Percentiles rank a stretch among this genome's conserved stretches.
phyloP scores from a whole-genome alignment of 192 early-diverging fungal genomes.

The Obelidium mucronatum region DNA sequence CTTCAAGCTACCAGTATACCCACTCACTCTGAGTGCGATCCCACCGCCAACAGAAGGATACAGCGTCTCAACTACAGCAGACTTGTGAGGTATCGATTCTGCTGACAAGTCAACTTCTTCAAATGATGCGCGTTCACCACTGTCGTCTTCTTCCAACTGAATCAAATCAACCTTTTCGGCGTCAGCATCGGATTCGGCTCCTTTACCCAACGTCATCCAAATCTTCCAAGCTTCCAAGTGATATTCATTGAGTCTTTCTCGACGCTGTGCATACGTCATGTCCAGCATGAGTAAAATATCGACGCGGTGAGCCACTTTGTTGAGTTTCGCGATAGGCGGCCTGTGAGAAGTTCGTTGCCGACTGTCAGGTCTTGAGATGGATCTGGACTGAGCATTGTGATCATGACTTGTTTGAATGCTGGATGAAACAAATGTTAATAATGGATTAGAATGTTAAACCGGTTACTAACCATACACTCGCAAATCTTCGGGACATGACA shows the following conservation, averaged over 20 bases:
- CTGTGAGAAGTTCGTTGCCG: neutral
- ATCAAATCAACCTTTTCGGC: neutral
- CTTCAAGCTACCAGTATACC: conserved; percentile 27
- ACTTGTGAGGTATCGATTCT: too few species aligned
- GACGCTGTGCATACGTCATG: conserved; percentile 15
- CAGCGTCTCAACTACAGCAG: neutral
- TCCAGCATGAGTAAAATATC: conserved; percentile 34
- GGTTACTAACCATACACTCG: conserved; percentile 23
- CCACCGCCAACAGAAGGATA: conserved; percentile 20
- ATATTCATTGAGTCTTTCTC: conserved; percentile 22
- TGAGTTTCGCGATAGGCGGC: neutral
- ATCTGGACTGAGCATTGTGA: conserved; percentile 8
- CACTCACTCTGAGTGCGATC: conserved; percentile 27
- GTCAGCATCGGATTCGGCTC: neutral
- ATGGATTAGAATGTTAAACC: neutral
- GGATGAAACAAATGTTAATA: neutral
- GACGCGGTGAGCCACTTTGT: conserved; percentile 28
- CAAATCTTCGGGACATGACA: conserved; percentile 21
- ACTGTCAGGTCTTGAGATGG: neutral
- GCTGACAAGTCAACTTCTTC: conserved; percentile 25
- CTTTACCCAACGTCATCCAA: conserved; percentile 10
- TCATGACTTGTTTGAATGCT: conserved; percentile 31
- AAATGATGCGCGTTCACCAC: neutral
- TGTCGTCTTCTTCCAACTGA: neutral
- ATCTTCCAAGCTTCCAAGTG: conserved; percentile 20